Percentiles rank a stretch among this genome's conserved stretches.
phyloP scores from a whole-genome alignment of 306 rosid genomes.

The Sicyos baderoa region DNA sequence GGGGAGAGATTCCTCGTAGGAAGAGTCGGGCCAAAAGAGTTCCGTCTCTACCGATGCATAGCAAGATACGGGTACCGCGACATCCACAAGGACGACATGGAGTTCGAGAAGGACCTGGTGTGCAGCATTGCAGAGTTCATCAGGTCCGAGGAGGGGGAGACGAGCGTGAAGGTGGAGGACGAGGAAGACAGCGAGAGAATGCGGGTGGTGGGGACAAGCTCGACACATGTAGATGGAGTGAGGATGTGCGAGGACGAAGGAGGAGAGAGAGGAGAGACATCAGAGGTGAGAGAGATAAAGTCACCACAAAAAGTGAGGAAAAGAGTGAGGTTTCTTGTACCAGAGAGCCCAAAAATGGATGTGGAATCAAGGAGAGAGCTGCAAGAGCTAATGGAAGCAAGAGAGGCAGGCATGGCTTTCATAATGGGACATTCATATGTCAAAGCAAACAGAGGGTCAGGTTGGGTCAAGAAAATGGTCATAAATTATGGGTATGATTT shows the following conservation, averaged over 20 bases:
- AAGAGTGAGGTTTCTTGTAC: constrained; percentile 70
- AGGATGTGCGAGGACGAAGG: constrained; percentile 52
- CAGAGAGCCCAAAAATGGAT: constrained; percentile 58
- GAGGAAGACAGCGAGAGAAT: constrained; percentile 50
- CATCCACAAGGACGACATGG: constrained; percentile 71
- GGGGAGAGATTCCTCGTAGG: constrained; percentile 91
- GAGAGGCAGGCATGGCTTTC: constrained; percentile 93
- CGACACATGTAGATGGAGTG: constrained; percentile 56
- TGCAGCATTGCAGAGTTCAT: constrained; percentile 83
- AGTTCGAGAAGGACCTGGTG: constrained; percentile 79
- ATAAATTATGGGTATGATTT: constrained; percentile 81
- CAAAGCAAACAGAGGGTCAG: constrained; percentile 84
- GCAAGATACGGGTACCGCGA: constrained; percentile 92
- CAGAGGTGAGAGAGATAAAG: constrained; percentile 58
- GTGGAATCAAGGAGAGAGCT: constrained; percentile 53
- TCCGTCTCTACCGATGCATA: constrained; percentile 78
- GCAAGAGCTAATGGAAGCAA: constrained; percentile 82
- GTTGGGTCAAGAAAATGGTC: constrained; percentile 63
- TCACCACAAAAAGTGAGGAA: constrained; percentile 48
- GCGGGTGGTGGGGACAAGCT: constrained; percentile 83
- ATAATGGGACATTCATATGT: constrained; percentile 92
- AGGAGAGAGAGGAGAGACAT: constrained; percentile 27
- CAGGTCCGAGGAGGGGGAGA: constrained; percentile 49
- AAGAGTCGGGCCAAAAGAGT: constrained; percentile 92
- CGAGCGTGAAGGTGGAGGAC: constrained; percentile 27